phyloP scores from a whole-genome alignment of 2,329 filamentous ascomycete species.

The Ilyonectria robusta region DNA sequence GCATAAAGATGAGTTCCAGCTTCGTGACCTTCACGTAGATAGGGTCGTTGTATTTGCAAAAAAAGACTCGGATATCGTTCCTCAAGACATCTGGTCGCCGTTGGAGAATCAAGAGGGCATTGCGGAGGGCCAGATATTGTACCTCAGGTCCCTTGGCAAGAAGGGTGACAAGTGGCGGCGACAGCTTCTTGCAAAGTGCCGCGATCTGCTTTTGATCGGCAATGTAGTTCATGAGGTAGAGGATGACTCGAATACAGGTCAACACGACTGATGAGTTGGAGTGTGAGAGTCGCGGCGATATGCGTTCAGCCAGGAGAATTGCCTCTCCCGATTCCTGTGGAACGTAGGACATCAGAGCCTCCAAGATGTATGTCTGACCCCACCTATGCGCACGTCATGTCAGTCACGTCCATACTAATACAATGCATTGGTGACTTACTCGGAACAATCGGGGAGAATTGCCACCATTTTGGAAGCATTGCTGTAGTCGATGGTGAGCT shows the following conservation, averaged over 20 bases:
- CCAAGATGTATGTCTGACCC: constrained; percentile 98
- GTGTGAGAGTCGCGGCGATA: constrained; percentile 95
- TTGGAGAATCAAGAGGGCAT: constrained; percentile 94
- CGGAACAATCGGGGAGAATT: constrained; percentile 95
- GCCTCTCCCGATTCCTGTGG: constrained; percentile 93
- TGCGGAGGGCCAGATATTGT: constrained; percentile 95
- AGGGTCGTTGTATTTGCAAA: constrained; percentile 99
- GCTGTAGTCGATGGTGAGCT: constrained; percentile 96
- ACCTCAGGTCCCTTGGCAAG: constrained; percentile 97
- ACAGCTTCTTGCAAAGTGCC: constrained; percentile 90
- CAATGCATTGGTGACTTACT: constrained; percentile 71
- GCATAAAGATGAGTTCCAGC: constrained; percentile 98
- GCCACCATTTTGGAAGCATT: constrained; percentile 99
- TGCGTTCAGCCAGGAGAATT: constrained; percentile 89
- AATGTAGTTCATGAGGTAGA: constrained; percentile 99
- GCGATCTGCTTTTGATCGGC: constrained; percentile 90
- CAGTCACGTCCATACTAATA: constrained; percentile 20
- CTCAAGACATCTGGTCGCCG: constrained; percentile 91
- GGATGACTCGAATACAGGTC: constrained; percentile 94
- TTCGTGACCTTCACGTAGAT: constrained; percentile 99
- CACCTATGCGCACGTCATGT: constrained; percentile 70
- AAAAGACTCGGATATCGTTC: constrained; percentile 98
- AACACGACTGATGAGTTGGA: constrained; percentile 97
- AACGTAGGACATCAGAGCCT: constrained; percentile 97
- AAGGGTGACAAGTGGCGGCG: constrained; percentile 93